Conservation (phyloP, 495 filamentous ascomycete genomes). For the Neurospora sp. region DNA sequence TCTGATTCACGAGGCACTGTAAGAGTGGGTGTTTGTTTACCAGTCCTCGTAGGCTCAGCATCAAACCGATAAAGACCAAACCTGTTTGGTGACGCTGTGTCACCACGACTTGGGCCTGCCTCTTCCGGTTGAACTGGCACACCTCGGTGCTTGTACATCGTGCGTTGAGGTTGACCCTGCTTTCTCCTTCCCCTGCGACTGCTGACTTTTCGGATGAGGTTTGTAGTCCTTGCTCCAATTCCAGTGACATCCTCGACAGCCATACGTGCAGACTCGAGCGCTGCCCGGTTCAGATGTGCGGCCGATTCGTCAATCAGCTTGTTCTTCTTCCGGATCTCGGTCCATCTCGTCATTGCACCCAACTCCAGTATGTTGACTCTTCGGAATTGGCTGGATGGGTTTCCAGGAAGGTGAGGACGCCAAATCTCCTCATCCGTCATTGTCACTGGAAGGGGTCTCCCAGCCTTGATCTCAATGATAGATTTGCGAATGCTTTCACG, state of each 20-base stretch:
- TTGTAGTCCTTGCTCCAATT: conserved; percentile 21
- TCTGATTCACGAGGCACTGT: background rate
- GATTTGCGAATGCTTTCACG: conserved; percentile 24
- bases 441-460: conserved; percentile 15
- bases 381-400: conserved; percentile 53
- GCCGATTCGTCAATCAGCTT: conserved; percentile 39
- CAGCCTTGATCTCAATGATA: background rate
- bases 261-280: conserved; percentile 25
- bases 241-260: conserved; percentile 23
- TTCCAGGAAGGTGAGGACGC: conserved; percentile 57
- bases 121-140: background rate
- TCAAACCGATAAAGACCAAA: background rate
- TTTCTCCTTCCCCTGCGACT: conserved; percentile 17
- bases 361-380: conserved; percentile 59
- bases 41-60: background rate
- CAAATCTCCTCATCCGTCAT: conserved; percentile 47
- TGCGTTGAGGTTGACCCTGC: background rate
- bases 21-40: background rate
- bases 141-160: background rate
- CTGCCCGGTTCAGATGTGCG: conserved; percentile 30
- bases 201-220: conserved; percentile 27
- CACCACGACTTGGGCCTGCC: background rate
- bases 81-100: background rate
- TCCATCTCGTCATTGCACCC: conserved; percentile 54
- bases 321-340: conserved; percentile 60